Base-by-base conservation (phyloP, 2,329 filamentous ascomycete genomes). In the Fusarium gaditjirri region DNA sequence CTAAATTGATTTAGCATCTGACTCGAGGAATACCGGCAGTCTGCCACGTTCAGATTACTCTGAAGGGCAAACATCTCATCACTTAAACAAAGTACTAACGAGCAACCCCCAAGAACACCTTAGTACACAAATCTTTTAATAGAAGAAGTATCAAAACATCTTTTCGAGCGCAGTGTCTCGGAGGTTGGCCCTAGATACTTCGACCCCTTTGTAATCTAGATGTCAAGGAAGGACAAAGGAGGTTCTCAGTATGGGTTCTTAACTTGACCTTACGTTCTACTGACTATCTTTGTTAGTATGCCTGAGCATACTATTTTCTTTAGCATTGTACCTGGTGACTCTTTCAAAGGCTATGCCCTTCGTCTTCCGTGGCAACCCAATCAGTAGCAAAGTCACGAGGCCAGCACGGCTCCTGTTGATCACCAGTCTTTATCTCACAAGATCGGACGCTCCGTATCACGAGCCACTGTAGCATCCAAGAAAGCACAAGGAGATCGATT, bases 321-420 rank as follows among this genome's bases (percentile, higher is more conserved):
- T 13, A n/a, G 23, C 17, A 23, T 29, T 29, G 19, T 21, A 17
- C 33, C 35, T 39, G 25, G 33, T 53, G 35, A 53, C 49, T 41
- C 23, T 41, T 39, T 17, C 49, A 53, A 17, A 27, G 33, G 33
- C 27, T 66, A n/a, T 33, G 35, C 21, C 29, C 25, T n/a, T 17
- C 13, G 25, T n/a, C 49, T 61, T 35, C 63, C 36, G 43, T 61
- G 63, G 39, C 33, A 61, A 41, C 36, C 38, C 46, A 47, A 49
- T 36, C 47, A 47, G n/a, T 13, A 61, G 29, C 38, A 25, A 31
- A 61, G 55, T 43, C 63, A 68, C 55, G 65, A 61, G 65, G 36
- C 46, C 36, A 62, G 36, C 27, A 27, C 11, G 16, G 43, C n/a
- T 47, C 39, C 23, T 16, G 17, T 19, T 35, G 36, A 53, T 54